Evolutionary conservation across 257 asterid genomes (phyloP).

Genomic region (Scutellaria baicalensis): DNA sequence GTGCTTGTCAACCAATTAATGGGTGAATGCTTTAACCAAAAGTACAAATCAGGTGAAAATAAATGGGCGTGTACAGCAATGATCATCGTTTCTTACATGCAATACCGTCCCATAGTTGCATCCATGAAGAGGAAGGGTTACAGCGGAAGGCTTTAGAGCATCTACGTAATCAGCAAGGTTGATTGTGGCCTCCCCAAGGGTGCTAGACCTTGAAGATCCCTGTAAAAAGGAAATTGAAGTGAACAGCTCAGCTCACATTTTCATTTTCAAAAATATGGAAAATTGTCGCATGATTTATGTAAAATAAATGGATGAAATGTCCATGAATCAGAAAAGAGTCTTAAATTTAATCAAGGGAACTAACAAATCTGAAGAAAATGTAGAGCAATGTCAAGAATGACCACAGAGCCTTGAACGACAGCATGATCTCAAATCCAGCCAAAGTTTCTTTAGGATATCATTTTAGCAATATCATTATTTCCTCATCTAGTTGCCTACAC

Average conservation of each 20-base stretch:
- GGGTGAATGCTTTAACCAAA: background rate
- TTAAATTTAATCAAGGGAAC: background rate
- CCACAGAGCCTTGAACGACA: background rate
- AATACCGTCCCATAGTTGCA: constrained; percentile 73
- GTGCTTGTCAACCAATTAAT: background rate
- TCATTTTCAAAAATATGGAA: background rate
- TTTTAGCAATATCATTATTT: background rate
- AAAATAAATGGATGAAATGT: background rate
- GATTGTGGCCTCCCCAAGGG: constrained; percentile 84
- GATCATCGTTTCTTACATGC: constrained; percentile 51
- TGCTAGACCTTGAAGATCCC: constrained; percentile 95
- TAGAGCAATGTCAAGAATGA: background rate
- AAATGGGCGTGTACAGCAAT: background rate
- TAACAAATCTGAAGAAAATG: background rate
- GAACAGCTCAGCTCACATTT: background rate
- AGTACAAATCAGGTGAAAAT: background rate
- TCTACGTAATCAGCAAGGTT: constrained; percentile 92
- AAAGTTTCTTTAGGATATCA: background rate
- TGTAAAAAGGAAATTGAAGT: constrained; percentile 27
- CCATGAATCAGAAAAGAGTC: background rate
- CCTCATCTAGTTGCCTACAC: background rate
- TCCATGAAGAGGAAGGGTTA: constrained; percentile 79
- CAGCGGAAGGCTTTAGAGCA: constrained; percentile 68
- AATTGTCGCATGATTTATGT: background rate
- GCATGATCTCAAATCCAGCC: background rate